phyloP scores from a whole-genome alignment of 1,284 basidiomycete species.

The Violaceomyces palustris region DNA sequence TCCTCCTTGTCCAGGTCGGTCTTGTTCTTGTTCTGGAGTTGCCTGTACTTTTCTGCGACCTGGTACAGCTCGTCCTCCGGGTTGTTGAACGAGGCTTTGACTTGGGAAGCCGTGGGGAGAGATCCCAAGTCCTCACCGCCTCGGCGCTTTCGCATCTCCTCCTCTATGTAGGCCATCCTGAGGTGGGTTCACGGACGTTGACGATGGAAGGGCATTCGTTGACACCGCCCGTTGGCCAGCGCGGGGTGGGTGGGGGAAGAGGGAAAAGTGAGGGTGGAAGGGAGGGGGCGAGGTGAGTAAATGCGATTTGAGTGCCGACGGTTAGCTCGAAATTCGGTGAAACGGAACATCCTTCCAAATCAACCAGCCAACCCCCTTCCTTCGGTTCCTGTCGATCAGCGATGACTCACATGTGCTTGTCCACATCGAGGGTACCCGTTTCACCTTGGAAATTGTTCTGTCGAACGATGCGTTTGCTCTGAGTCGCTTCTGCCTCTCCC shows the following conservation, averaged over 20 bases:
- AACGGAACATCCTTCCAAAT: background rate
- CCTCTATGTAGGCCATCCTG: constrained; percentile 97
- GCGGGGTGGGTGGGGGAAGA: background rate
- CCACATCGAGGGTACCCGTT: constrained; percentile 89
- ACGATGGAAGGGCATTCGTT: too few relatives aligned
- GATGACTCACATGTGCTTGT: constrained; percentile 83
- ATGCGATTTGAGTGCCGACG: background rate
- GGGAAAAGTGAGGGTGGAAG: background rate
- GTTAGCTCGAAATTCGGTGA: background rate
- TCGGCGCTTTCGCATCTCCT: constrained; percentile 75
- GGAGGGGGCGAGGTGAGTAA: background rate
- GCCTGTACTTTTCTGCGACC: constrained; percentile 65
- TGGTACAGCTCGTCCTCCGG: constrained; percentile 77
- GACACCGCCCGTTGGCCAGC: background rate
- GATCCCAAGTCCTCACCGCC: background rate
- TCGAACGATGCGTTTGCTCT: constrained; percentile 60
- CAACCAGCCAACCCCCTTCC: too few relatives aligned
- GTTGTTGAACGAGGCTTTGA: constrained; percentile 54
- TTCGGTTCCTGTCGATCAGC: background rate
- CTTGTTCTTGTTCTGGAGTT: constrained; percentile 57
- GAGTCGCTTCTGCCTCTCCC: constrained; percentile 56
- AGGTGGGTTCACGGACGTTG: too few relatives aligned
- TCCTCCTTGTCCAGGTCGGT: constrained; percentile 57
- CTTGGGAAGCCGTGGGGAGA: background rate
- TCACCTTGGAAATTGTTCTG: constrained; percentile 93